phyloP scores from a whole-genome alignment of 441 rosid species.

The Gossypium aridum region DNA sequence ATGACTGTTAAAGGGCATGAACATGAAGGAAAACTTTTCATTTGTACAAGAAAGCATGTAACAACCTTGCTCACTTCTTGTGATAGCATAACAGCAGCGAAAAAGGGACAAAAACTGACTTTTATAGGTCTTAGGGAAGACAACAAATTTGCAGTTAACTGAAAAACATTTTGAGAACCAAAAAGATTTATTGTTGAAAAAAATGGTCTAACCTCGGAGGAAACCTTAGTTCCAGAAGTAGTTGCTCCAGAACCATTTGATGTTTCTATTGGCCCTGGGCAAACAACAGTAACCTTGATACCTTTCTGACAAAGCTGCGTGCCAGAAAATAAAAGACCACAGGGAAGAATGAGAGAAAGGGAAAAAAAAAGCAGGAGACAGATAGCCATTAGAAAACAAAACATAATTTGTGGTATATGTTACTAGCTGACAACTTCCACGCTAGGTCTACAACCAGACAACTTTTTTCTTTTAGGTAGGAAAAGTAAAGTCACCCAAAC shows the following conservation, averaged over 20 bases:
- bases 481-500: background rate
- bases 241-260: conserved; percentile 53
- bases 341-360: conserved; percentile 2
- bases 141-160: background rate
- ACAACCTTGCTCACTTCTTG: background rate
- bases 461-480: background rate
- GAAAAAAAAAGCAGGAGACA: background rate
- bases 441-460: background rate
- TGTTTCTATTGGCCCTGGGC: conserved; percentile 92
- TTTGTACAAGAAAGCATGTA: background rate
- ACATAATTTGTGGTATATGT: background rate
- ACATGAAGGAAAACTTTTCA: background rate
- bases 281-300: conserved; percentile 81
- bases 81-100: background rate
- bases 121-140: background rate
- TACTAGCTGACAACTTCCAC: background rate
- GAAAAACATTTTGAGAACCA: background rate
- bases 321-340: conserved; percentile 3
- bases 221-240: conserved; percentile 35
- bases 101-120: background rate
- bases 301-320: conserved; percentile 72
- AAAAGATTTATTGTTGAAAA: background rate
- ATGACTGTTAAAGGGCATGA: background rate
- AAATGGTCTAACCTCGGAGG: conserved; percentile 39
- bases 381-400: background rate